These are phyloP conservation scores for Arabidopsis hybrid DNA, from an alignment of 441 rosid species.

Conservation along the genomic window DNA sequence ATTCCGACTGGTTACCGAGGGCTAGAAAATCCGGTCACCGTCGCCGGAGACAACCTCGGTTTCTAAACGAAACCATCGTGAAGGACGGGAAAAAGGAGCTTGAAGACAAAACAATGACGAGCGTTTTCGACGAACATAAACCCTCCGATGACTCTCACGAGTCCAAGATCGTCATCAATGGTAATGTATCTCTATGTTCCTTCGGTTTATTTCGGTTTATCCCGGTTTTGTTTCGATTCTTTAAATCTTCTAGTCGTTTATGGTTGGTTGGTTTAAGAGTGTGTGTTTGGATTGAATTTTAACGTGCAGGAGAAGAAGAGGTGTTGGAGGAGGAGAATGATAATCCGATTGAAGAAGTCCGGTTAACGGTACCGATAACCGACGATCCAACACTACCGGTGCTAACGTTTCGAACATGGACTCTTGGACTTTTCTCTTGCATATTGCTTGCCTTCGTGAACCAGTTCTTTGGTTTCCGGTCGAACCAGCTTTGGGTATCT, in stretches of 20 bases:
- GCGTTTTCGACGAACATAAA: conserved; percentile 35
- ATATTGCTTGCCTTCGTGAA: conserved; percentile 62
- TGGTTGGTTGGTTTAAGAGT: neutral
- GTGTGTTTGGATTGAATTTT: neutral
- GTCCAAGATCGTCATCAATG: conserved; percentile 39
- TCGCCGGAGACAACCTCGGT: conserved; percentile 37
- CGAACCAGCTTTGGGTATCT: conserved; percentile 57
- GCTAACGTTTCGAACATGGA: conserved; percentile 81
- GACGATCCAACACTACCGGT: conserved; percentile 69
- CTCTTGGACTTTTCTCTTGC: conserved; percentile 65
- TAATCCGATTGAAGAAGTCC: conserved; percentile 81
- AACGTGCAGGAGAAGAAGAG: conserved; percentile 33
- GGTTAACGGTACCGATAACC: conserved; percentile 77
- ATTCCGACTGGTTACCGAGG: conserved; percentile 32
- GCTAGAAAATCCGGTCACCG: conserved; percentile 37
- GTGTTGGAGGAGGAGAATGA: conserved; percentile 59
- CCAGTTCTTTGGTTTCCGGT: conserved; percentile 72
- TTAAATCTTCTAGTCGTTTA: neutral
- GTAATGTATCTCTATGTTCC: neutral
- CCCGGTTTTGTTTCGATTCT: neutral
- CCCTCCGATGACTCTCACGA: conserved; percentile 33
- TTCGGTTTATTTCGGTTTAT: conserved; percentile 17
- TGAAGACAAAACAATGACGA: conserved; percentile 42
- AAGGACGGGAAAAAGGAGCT: conserved; percentile 38
- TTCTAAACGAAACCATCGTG: conserved; percentile 17